phyloP scores from a whole-genome alignment of 1,284 basidiomycete species.

The Cryptococcus floricola region DNA sequence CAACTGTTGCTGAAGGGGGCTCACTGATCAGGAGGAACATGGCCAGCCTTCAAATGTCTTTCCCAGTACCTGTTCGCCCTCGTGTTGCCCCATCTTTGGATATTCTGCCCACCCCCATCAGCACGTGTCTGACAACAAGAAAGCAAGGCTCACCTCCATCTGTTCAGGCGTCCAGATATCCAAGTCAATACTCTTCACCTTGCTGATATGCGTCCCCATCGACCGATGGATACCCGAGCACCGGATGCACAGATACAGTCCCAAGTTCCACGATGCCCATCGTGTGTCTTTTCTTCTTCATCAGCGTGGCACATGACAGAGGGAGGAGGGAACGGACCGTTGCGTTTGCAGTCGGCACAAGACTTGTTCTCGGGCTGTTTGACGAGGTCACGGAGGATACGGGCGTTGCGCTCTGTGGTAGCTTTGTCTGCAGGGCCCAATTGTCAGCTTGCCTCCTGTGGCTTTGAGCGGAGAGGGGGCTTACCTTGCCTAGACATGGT shows the following conservation, averaged over 20 bases:
- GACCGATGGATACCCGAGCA: slow-evolving; percentile 98
- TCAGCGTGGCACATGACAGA: no score
- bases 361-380: slow-evolving; percentile 88
- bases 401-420: slow-evolving; percentile 71
- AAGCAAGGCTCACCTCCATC: slow-evolving; percentile 69
- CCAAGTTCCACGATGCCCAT: slow-evolving; percentile 99
- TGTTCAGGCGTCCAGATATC: slow-evolving; percentile 98
- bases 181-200: slow-evolving; percentile 95
- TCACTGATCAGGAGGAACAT: slow-evolving; percentile 91
- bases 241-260: slow-evolving; percentile 90
- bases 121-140: not conserved
- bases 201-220: slow-evolving; percentile 97
- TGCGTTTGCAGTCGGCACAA: slow-evolving; percentile 89
- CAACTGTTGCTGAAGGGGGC: slow-evolving; percentile 40
- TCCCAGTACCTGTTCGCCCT: slow-evolving; percentile 96
- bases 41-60: slow-evolving; percentile 86
- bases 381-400: slow-evolving; percentile 74
- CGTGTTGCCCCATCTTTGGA: slow-evolving; percentile 92
- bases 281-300: slow-evolving; percentile 66
- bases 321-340: slow-evolving; percentile 57
- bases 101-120: slow-evolving; percentile 47
- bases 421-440: slow-evolving; percentile 60
- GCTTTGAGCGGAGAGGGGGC: no score
- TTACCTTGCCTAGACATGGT: no score
- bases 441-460: slow-evolving; percentile 11